These are phyloP conservation scores for Tylopilus cervinicoccineus DNA, from an alignment of 768 basidiomycete species.

Conservation along the genomic window DNA sequence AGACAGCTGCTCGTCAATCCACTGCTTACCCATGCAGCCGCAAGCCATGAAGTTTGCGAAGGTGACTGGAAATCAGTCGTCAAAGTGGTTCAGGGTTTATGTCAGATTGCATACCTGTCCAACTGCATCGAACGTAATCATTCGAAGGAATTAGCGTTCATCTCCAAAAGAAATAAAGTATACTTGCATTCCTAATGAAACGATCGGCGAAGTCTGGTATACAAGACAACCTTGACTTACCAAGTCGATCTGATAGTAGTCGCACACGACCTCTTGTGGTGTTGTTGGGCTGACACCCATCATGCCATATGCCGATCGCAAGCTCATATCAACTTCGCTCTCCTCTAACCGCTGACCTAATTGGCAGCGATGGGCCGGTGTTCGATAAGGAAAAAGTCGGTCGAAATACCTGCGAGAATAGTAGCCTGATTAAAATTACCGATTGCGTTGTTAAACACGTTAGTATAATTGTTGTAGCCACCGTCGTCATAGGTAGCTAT, in stretches of 20 bases:
- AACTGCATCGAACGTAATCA: slow-evolving; percentile 9
- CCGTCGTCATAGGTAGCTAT: slow-evolving; percentile 52
- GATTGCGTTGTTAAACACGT: slow-evolving; percentile 39
- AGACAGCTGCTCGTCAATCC: not conserved
- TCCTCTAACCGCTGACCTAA: slow-evolving; percentile 13
- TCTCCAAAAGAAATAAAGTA: not conserved
- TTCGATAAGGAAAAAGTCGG: slow-evolving; percentile 37
- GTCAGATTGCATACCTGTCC: slow-evolving; percentile 22
- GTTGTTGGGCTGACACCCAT: slow-evolving; percentile 43
- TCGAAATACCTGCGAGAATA: slow-evolving; percentile 39
- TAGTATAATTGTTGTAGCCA: slow-evolving; percentile 45
- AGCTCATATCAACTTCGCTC: slow-evolving; percentile 47
- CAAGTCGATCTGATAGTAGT: slow-evolving; percentile 52
- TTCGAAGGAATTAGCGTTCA: slow-evolving; percentile 5
- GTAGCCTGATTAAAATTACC: slow-evolving; percentile 41
- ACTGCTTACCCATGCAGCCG: slow-evolving; percentile 52
- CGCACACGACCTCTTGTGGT: slow-evolving; percentile 46
- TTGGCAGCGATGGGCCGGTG: slow-evolving; percentile 25
- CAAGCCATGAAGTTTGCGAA: slow-evolving; percentile 58
- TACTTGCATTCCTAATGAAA: slow-evolving; percentile 26
- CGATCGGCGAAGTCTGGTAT: slow-evolving; percentile 1
- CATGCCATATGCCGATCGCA: slow-evolving; percentile 50
- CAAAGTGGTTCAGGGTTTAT: not conserved
- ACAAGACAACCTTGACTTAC: slow-evolving; percentile 9
- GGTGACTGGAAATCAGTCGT: slow-evolving; percentile 49